Conservation (phyloP, 192 early-diverging fungal genomes). For the Mortierella alpina region DNA sequence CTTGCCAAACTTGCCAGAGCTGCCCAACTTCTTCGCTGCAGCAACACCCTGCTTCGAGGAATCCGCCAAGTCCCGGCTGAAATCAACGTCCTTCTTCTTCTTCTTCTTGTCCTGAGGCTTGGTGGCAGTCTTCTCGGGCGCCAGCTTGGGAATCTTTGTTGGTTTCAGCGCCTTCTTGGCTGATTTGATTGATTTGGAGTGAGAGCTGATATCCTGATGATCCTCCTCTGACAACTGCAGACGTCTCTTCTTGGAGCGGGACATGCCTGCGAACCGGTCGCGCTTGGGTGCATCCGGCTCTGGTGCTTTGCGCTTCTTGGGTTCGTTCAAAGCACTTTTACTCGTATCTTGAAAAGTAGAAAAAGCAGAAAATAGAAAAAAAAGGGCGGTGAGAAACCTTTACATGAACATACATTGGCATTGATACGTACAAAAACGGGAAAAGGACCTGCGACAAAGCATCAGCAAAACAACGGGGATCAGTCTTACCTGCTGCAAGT, state of each 20-base stretch:
- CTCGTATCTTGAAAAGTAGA: conserved; percentile 16
- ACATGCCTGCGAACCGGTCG: conserved; percentile 62
- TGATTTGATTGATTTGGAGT: conserved; percentile 55
- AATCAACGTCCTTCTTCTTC: conserved; percentile 54
- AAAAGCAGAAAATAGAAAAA: not conserved
- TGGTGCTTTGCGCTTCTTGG: conserved; percentile 53
- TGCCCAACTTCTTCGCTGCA: conserved; percentile 52
- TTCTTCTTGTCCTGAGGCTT: conserved; percentile 50
- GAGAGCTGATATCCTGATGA: conserved; percentile 53
- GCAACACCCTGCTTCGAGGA: conserved; percentile 52
- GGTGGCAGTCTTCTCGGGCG: conserved; percentile 17
- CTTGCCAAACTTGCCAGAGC: conserved; percentile 32
- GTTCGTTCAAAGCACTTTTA: conserved; percentile 27
- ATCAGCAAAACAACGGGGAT: conserved; percentile 10
- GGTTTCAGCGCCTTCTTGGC: conserved; percentile 62
- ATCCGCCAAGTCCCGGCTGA: conserved; percentile 58
- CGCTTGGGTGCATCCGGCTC: conserved; percentile 52
- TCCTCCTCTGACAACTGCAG: conserved; percentile 60
- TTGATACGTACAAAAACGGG: not conserved
- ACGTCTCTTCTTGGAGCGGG: conserved; percentile 58
- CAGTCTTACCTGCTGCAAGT: conserved; percentile 62
- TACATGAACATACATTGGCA: not conserved
- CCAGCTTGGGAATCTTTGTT: conserved; percentile 44
- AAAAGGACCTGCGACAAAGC: not conserved
- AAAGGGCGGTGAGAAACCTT: not conserved